Evolutionary conservation across 192 early-diverging fungal genomes (phyloP).

Genomic region (Coemansia sp.): DNA sequence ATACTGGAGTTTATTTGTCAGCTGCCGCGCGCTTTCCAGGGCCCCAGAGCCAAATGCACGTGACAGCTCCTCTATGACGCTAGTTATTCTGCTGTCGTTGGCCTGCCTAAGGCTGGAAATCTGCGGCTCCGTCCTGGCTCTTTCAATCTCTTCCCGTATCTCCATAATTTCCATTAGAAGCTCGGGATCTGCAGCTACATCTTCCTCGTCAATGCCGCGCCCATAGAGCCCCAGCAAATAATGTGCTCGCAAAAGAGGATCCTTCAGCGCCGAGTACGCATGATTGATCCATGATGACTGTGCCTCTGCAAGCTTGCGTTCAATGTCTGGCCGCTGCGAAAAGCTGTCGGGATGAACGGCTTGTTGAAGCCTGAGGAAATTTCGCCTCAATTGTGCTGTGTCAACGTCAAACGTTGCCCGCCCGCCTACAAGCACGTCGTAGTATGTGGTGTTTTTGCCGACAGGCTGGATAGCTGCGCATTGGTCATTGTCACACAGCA

Average conservation of each 20-base stretch:
- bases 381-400: slow-evolving; percentile 55
- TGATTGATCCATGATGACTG: slow-evolving; percentile 87
- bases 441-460: slow-evolving; percentile 57
- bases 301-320: slow-evolving; percentile 37
- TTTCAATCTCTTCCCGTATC: slow-evolving; percentile 71
- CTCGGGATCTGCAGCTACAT: slow-evolving; percentile 63
- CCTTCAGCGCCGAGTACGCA: slow-evolving; percentile 74
- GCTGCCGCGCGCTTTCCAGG: slow-evolving; percentile 60
- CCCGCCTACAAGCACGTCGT: slow-evolving; percentile 56
- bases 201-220: slow-evolving; percentile 60
- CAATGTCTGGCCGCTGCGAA: slow-evolving; percentile 44
- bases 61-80: slow-evolving; percentile 34
- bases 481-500: slow-evolving; percentile 61
- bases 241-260: slow-evolving; percentile 76
- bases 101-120: slow-evolving; percentile 58
- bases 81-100: slow-evolving; percentile 60
- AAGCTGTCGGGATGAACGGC: slow-evolving; percentile 83
- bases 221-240: slow-evolving; percentile 72
- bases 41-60: slow-evolving; percentile 59
- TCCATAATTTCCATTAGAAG: slow-evolving; percentile 87
- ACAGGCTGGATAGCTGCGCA: slow-evolving; percentile 63
- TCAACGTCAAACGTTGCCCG: slow-evolving; percentile 67
- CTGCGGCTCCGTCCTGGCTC: slow-evolving; percentile 62
- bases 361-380: slow-evolving; percentile 78
- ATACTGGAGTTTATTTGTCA: slow-evolving; percentile 74